phyloP scores from a whole-genome alignment of 768 basidiomycete genomes.

The Pseudohyphozyma bogoriensis region DNA sequence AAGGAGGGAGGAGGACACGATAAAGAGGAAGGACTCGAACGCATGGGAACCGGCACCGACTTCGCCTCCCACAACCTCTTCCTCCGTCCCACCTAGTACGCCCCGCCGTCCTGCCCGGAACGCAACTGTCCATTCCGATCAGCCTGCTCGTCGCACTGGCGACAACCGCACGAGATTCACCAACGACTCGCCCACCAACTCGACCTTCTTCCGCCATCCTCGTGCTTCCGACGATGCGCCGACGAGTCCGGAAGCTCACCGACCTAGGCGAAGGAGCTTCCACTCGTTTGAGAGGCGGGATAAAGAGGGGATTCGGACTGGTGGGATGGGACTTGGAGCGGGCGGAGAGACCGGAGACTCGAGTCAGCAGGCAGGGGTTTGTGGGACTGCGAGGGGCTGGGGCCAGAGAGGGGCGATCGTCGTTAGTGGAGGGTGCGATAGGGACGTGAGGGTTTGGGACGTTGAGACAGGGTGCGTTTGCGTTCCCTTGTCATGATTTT shows the following conservation, averaged over 20 bases:
- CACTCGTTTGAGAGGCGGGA: too few species aligned
- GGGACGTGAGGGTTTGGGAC: constrained; percentile 86
- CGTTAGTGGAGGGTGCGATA: constrained; percentile 88
- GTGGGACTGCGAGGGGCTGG: constrained; percentile 72
- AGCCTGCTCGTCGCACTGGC: too few species aligned
- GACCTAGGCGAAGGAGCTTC: too few species aligned
- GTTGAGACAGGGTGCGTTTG: constrained; percentile 66
- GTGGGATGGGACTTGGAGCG: constrained; percentile 29
- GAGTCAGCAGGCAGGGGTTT: constrained; percentile 38
- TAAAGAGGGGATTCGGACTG: neutral
- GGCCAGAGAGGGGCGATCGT: constrained; percentile 73
- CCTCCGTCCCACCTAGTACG: too few species aligned
- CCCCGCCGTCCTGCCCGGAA: too few species aligned
- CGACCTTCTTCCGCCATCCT: neutral
- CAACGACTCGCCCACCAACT: neutral
- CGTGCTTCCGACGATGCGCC: too few species aligned
- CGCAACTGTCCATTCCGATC: too few species aligned
- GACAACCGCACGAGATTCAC: neutral
- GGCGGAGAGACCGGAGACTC: constrained; percentile 23
- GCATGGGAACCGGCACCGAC: neutral
- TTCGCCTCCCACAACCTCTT: too few species aligned
- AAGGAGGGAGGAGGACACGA: neutral
- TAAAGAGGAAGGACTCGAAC: neutral
- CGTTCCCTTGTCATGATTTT: constrained; percentile 31
- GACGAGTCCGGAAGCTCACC: too few species aligned